A percentile compares a stretch with the other conserved stretches of the same genome.
phyloP scores from a whole-genome alignment of 2,329 filamentous ascomycete species.

The Tympanopsis confertula region DNA sequence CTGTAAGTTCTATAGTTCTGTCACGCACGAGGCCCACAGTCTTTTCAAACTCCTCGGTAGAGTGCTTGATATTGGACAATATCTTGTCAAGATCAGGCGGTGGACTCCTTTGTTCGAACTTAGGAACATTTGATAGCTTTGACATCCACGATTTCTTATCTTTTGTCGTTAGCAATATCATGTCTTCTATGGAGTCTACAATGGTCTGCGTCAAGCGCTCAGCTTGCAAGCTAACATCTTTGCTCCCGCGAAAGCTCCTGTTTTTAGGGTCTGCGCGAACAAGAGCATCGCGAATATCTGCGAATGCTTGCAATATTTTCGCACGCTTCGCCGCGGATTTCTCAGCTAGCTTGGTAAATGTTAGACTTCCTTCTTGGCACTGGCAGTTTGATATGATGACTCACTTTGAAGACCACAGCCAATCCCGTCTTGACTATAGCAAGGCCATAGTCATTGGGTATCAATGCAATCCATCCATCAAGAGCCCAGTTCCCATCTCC shows the following conservation, averaged over 20 bases:
- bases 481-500: background rate
- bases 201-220: background rate
- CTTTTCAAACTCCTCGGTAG: constrained; percentile 1
- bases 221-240: background rate
- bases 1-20: background rate
- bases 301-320: constrained; percentile 1
- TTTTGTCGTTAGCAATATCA: constrained; percentile 2
- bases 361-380: background rate
- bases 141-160: background rate
- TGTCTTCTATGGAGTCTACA: constrained; percentile 1
- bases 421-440: constrained; percentile 2
- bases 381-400: background rate
- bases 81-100: background rate
- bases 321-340: background rate
- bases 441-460: constrained; percentile 2
- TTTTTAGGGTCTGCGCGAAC: background rate
- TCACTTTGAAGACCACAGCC: constrained; percentile 1
- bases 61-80: background rate
- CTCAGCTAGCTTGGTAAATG: background rate
- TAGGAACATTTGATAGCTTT: background rate
- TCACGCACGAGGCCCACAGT: background rate
- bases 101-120: background rate
- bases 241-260: background rate
- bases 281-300: constrained; percentile 1
- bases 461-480: constrained; percentile 1